Conservation (phyloP, 2,329 filamentous ascomycete genomes). For the Trichophyton simii region DNA sequence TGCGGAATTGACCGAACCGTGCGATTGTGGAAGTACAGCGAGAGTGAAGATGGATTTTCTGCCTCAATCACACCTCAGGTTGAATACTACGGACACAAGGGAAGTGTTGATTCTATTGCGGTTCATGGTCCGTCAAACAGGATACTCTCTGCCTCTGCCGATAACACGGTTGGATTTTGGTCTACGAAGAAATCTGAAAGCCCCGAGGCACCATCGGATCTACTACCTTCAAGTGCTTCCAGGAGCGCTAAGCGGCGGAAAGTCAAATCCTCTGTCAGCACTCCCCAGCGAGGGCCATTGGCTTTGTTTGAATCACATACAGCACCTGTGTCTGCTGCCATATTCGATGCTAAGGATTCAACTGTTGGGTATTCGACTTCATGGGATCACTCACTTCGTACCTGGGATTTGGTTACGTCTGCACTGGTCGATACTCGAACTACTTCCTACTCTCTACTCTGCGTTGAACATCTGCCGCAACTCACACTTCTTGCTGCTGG, state of each 20-base stretch:
- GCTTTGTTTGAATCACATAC: slow-evolving; percentile 60
- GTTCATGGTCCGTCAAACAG: slow-evolving; percentile 61
- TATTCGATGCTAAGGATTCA: slow-evolving; percentile 73
- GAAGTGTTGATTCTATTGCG: slow-evolving; percentile 59
- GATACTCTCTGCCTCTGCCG: slow-evolving; percentile 73
- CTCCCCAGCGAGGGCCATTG: slow-evolving; percentile 64
- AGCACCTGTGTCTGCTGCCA: slow-evolving; percentile 60
- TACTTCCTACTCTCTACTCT: slow-evolving; percentile 72
- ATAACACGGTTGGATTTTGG: slow-evolving; percentile 81
- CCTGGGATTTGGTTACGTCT: slow-evolving; percentile 77
- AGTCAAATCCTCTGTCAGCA: slow-evolving; percentile 45
- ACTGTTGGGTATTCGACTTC: slow-evolving; percentile 87
- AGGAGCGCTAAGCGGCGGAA: slow-evolving; percentile 65
- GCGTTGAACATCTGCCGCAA: slow-evolving; percentile 58
- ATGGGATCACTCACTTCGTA: slow-evolving; percentile 80
- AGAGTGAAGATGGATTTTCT: slow-evolving; percentile 48
- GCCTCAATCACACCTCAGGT: slow-evolving; percentile 57
- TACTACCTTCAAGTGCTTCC: slow-evolving; percentile 54
- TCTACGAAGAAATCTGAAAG: slow-evolving; percentile 64
- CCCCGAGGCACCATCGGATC: slow-evolving; percentile 56
- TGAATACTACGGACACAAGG: slow-evolving; percentile 73
- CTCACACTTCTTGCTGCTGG: slow-evolving; percentile 57
- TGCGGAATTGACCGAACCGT: slow-evolving; percentile 75
- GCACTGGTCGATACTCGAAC: slow-evolving; percentile 68
- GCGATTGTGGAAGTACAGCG: slow-evolving; percentile 77